Conservation (phyloP, 805 yeast species). For the Cyberlindnera americana region DNA sequence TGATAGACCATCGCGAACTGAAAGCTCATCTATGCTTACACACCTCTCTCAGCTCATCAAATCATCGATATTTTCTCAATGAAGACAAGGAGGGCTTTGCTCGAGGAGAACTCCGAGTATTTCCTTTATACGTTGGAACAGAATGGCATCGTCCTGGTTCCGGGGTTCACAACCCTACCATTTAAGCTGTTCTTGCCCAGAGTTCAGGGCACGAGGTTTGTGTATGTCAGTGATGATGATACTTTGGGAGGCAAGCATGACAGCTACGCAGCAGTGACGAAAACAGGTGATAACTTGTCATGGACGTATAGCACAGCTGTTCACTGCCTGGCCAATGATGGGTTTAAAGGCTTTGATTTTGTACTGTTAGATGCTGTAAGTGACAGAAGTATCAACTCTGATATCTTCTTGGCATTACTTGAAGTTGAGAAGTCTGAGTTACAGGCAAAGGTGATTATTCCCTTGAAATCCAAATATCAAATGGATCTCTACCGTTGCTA, state of each 20-base stretch:
- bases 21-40: too few relatives aligned
- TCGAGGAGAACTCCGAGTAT: background rate
- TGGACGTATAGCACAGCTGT: slow-evolving; percentile 7
- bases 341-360: slow-evolving; percentile 8
- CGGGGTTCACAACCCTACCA: slow-evolving; percentile 1
- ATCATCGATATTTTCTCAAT: background rate
- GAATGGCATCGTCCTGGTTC: background rate
- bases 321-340: slow-evolving; percentile 3
- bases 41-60: too few relatives aligned
- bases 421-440: background rate
- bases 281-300: background rate
- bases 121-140: background rate
- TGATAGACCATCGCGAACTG: slow-evolving; percentile 1
- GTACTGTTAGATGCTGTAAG: slow-evolving; percentile 12
- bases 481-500: slow-evolving; percentile 1
- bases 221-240: slow-evolving; percentile 5
- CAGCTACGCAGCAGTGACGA: background rate
- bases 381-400: slow-evolving; percentile 9
- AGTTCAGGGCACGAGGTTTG: slow-evolving; percentile 1
- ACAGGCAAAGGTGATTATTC: slow-evolving; percentile 6
- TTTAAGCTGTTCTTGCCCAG: background rate
- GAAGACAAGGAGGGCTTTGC: slow-evolving; percentile 1
- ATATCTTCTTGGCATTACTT: slow-evolving; percentile 11
- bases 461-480: slow-evolving; percentile 6
- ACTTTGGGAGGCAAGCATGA: background rate